Evolutionary conservation across 352 stramenopile genomes (phyloP), one percentile per base, ranked within the genome.

Genomic region (Globisporangium splendens): DNA sequence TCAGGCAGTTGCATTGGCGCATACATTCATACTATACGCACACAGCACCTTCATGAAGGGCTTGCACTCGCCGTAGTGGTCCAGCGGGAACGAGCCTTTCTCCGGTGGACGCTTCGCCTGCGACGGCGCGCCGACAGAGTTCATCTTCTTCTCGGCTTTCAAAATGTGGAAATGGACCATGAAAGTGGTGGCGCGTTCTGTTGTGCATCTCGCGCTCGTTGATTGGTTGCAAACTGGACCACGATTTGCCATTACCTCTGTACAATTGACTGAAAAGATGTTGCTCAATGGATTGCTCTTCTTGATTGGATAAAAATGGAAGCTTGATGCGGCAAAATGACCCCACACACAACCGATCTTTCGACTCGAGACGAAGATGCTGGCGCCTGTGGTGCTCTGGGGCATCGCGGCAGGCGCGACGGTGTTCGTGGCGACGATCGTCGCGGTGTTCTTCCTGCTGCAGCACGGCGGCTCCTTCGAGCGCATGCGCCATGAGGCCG

Each of bases 51-150:
- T 84, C 86, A 96, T 97, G 11, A 74, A 72, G 3, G 81, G 70
- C 63, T 95, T 96, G 79, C 89, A 97, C 64, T 96, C 89, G 59
- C 85, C 83, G 39, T 94, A 89, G 69, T 97, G 89, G 65, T 97
- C 89, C 47, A 97, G 72, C 31, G 89, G 89, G 74, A 97, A 97
- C 49, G 85, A 91, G 15, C 89, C 89, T 65, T 96, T 96, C 81
- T 96, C 85, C 33, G 89, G 89, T 57, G 89, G 85, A 41, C 77
- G 76, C 70, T 88, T 88, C 61, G 62, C 73, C 64, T 88, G 77
- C 69, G 78, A 70, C 33, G 84, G 84, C 10, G 84, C 84, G 44
- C 83, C 68, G 33, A 88, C 73, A 46, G 84, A 76, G 70, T 96
- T 94, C 87, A 95, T 96, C 14, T 8, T 59, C 38, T n/a, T n/a